Evolutionary conservation across 73 alveolate genomes (phyloP).

Genomic region (Uronychia setigera): DNA sequence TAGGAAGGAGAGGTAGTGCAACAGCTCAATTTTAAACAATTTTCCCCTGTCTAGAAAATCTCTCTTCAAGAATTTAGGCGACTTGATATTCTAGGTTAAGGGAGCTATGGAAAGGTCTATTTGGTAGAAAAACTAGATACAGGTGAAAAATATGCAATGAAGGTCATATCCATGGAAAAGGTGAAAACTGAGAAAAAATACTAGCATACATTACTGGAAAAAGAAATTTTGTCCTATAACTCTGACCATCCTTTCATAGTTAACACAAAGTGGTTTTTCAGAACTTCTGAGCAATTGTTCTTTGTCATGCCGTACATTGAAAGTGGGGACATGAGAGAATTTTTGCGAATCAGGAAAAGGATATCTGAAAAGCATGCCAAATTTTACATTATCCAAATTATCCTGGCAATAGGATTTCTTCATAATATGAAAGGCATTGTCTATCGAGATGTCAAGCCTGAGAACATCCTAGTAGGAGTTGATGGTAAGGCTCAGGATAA

Average conservation of each 20-base stretch:
- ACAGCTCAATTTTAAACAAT: too few relatives aligned
- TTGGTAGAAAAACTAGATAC: conserved; percentile 27
- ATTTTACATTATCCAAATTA: conserved; percentile 72
- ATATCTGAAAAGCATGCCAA: conserved; percentile 65
- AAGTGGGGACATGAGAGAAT: conserved; percentile 22
- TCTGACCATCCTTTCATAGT: conserved; percentile 37
- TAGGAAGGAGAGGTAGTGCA: too few relatives aligned
- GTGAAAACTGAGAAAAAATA: conserved; percentile 12
- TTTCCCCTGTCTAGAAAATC: too few relatives aligned
- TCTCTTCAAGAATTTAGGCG: neutral
- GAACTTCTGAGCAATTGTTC: conserved; percentile 16
- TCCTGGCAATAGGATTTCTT: conserved; percentile 79
- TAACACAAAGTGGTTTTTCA: neutral
- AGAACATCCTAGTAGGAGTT: conserved; percentile 65
- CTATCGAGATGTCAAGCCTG: conserved; percentile 82
- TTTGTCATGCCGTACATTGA: conserved; percentile 20
- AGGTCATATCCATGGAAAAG: conserved; percentile 17
- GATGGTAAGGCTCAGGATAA: conserved; percentile 36
- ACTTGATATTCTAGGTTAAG: neutral
- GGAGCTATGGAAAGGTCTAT: conserved; percentile 32
- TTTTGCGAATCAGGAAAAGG: conserved; percentile 1
- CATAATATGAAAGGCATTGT: conserved; percentile 43
- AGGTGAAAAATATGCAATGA: conserved; percentile 35
- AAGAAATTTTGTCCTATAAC: neutral
- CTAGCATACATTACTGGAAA: conserved; percentile 7